phyloP scores from a whole-genome alignment of 495 filamentous ascomycete genomes.

The Hypoxylon subgilvum region DNA sequence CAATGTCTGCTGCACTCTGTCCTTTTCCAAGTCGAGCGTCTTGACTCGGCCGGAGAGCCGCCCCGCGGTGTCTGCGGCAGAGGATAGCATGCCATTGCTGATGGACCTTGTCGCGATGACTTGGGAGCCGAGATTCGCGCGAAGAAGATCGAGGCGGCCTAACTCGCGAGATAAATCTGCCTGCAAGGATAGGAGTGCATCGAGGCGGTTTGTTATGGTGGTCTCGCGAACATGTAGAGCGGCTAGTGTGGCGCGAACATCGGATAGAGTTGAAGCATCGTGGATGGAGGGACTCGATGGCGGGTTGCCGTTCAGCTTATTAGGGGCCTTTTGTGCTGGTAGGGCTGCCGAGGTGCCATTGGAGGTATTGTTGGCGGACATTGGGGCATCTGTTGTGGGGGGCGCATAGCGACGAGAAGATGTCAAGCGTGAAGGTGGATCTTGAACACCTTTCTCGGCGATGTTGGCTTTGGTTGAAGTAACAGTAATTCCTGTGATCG shows the following conservation, averaged over 20 bases:
- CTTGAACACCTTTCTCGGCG: constrained; percentile 14
- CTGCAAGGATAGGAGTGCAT: constrained; percentile 76
- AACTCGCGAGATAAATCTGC: constrained; percentile 83
- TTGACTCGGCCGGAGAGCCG: constrained; percentile 86
- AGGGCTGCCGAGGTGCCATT: constrained; percentile 43
- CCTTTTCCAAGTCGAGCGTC: constrained; percentile 85
- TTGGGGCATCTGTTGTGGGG: constrained; percentile 26
- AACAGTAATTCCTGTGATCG: neutral
- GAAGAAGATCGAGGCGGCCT: constrained; percentile 84
- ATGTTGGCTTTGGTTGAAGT: neutral
- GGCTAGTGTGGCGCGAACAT: constrained; percentile 77
- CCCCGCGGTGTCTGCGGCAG: constrained; percentile 82
- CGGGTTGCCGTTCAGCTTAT: constrained; percentile 36
- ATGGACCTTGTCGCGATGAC: constrained; percentile 82
- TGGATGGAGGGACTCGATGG: constrained; percentile 57
- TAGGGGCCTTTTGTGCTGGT: constrained; percentile 27
- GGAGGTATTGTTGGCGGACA: constrained; percentile 43
- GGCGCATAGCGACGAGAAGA: constrained; percentile 42
- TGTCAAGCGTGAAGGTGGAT: constrained; percentile 27
- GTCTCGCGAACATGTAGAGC: constrained; percentile 77
- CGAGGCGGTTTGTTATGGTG: constrained; percentile 73
- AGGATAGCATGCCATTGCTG: constrained; percentile 84
- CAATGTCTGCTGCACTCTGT: constrained; percentile 84
- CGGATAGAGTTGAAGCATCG: constrained; percentile 73
- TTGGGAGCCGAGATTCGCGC: constrained; percentile 86